Conservation (phyloP, 2,329 filamentous ascomycete species). For the Lachnum nothofagi region DNA sequence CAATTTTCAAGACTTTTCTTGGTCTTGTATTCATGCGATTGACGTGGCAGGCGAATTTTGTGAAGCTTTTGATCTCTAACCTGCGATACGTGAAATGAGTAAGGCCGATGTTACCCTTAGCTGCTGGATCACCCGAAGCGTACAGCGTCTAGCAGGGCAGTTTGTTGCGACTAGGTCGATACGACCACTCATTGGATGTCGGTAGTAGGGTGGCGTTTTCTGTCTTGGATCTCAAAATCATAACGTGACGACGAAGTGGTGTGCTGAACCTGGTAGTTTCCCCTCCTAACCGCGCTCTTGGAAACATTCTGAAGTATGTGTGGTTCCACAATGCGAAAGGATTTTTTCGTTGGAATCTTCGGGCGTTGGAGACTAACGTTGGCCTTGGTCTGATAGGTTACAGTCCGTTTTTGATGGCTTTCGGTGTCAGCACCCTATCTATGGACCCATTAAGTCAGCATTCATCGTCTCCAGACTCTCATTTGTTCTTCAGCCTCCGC, state of each 20-base stretch:
- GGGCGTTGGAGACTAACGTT: neutral
- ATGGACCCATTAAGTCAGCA: constrained; percentile 21
- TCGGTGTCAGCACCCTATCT: constrained; percentile 23
- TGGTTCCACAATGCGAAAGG: neutral
- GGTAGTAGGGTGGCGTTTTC: constrained; percentile 10
- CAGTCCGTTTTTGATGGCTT: constrained; percentile 9
- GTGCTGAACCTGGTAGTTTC: constrained; percentile 18
- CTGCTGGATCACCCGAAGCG: constrained; percentile 3
- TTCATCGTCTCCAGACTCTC: constrained; percentile 7
- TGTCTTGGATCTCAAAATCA: constrained; percentile 18
- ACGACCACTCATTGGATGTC: constrained; percentile 23
- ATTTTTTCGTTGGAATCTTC: constrained; percentile 1
- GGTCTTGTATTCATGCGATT: constrained; percentile 12
- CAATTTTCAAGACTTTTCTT: constrained; percentile 10
- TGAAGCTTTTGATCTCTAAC: constrained; percentile 6
- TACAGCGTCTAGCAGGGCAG: constrained; percentile 3
- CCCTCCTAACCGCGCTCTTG: constrained; percentile 1
- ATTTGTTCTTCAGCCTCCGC: constrained; percentile 15
- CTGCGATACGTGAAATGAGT: neutral
- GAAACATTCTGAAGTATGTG: neutral
- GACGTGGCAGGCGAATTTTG: constrained; percentile 22
- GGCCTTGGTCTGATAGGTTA: constrained; percentile 5
- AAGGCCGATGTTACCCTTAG: constrained; percentile 8
- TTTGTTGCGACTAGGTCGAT: constrained; percentile 22
- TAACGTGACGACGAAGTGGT: constrained; percentile 31